Percentiles rank a stretch among this genome's conserved stretches.
Evolutionary conservation across 2,329 filamentous ascomycete species (phyloP).

Genomic region (Leptographium wingfieldii): DNA sequence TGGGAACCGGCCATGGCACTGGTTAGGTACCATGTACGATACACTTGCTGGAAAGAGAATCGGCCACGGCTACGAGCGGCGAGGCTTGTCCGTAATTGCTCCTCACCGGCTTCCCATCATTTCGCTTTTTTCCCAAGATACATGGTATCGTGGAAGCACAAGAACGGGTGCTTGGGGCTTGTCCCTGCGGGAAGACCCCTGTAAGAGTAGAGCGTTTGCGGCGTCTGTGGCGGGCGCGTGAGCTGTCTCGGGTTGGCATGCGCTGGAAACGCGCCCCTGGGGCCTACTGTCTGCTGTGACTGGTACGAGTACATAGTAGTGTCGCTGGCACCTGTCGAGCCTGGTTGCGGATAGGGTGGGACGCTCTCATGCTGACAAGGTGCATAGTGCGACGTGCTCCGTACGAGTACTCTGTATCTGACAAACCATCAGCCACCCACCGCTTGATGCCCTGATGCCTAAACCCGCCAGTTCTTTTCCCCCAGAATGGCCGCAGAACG

Average conservation of each 20-base stretch:
- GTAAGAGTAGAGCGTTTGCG: not conserved
- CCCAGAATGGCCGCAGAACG: not conserved
- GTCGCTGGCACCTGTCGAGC: not conserved
- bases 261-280: not conserved
- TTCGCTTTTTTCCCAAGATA: too few relatives aligned
- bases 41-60: not conserved
- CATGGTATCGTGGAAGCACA: too few relatives aligned
- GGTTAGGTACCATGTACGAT: not conserved
- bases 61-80: too few relatives aligned
- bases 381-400: too few relatives aligned
- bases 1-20: not conserved
- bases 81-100: too few relatives aligned
- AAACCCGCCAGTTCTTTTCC: not conserved
- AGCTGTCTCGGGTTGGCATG: constrained; percentile 2
- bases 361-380: not conserved
- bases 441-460: not conserved
- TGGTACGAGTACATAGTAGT: not conserved
- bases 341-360: not conserved
- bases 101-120: too few relatives aligned
- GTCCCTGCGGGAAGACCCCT: not conserved
- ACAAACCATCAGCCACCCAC: not conserved
- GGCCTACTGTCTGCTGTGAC: too few relatives aligned
- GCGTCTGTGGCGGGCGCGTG: not conserved
- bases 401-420: too few relatives aligned
- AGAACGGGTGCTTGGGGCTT: too few relatives aligned